Conservation (phyloP, 2,329 filamentous ascomycete species). For the Westerdykella sp. region DNA sequence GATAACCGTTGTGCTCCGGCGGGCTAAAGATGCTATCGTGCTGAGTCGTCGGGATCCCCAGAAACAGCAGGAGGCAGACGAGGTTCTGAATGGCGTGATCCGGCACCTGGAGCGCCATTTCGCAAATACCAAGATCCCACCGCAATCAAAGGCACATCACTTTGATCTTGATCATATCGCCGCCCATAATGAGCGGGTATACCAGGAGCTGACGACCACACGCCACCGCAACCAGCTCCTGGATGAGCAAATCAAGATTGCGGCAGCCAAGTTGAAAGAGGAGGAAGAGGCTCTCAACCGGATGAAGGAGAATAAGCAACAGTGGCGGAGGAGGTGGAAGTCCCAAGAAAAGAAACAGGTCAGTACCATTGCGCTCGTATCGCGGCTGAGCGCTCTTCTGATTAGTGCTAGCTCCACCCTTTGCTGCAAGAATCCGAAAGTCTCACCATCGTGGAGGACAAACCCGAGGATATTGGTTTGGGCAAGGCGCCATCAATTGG, state of each 20-base stretch:
- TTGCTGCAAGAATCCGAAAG: conserved; percentile 19
- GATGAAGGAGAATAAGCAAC: conserved; percentile 25
- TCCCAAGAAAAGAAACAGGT: conserved; percentile 26
- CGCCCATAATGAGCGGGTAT: conserved; percentile 46
- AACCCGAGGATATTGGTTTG: conserved; percentile 28
- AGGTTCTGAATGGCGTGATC: conserved; percentile 51
- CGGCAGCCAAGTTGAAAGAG: conserved; percentile 39
- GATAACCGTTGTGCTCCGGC: conserved; percentile 51
- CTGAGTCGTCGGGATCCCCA: conserved; percentile 47
- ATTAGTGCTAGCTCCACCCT: conserved; percentile 30
- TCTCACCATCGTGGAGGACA: conserved; percentile 15
- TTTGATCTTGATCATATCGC: conserved; percentile 62
- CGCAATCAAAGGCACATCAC: conserved; percentile 45
- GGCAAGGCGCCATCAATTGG: conserved; percentile 14
- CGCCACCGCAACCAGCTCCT: conserved; percentile 59
- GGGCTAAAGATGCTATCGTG: conserved; percentile 58
- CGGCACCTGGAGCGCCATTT: conserved; percentile 55
- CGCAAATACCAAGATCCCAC: conserved; percentile 60
- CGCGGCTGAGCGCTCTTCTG: conserved; percentile 8
- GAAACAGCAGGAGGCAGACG: conserved; percentile 48
- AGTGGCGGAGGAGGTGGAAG: conserved; percentile 28
- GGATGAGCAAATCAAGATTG: conserved; percentile 50
- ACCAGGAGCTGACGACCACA: conserved; percentile 53
- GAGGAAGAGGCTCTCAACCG: conserved; percentile 24
- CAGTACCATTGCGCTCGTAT: conserved; percentile 7